Conservation (phyloP, 495 filamentous ascomycete species). For the Penicillium crystallinum region DNA sequence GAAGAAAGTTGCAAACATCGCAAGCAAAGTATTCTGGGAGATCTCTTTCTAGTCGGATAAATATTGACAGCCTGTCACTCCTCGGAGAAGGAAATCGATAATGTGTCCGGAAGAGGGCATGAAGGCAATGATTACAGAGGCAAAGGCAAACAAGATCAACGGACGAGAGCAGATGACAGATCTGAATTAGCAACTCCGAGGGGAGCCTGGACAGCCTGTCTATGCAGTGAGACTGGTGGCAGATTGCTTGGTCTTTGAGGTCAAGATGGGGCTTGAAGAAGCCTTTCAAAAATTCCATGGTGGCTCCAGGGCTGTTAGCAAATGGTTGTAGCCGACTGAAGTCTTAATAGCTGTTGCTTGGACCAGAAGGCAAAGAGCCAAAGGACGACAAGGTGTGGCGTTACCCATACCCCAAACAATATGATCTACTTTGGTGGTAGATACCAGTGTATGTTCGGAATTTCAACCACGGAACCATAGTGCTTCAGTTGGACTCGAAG, state of each 20-base stretch:
- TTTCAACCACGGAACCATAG: too few species aligned
- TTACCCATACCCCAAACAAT: too few species aligned
- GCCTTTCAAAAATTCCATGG: too few species aligned
- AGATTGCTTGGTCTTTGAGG: not conserved
- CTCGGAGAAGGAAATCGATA: not conserved
- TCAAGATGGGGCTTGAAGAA: too few species aligned
- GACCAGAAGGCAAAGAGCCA: too few species aligned
- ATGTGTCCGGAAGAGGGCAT: not conserved
- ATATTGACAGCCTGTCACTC: constrained; percentile 4
- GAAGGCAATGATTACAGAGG: constrained; percentile 10
- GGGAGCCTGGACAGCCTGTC: not conserved
- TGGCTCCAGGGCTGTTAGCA: too few species aligned
- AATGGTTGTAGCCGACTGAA: too few species aligned
- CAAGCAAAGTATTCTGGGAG: constrained; percentile 13
- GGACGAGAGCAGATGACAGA: constrained; percentile 2
- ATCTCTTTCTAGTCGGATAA: constrained; percentile 11
- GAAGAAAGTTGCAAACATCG: constrained; percentile 11
- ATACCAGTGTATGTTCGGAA: too few species aligned
- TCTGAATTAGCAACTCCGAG: constrained; percentile 3
- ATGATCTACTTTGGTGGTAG: too few species aligned
- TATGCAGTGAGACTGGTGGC: not conserved
- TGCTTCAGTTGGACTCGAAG: too few species aligned
- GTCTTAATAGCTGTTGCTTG: too few species aligned
- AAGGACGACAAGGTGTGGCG: too few species aligned
- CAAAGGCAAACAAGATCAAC: constrained; percentile 4